Evolutionary conservation across 2,329 filamentous ascomycete species (phyloP), one percentile per base, ranked within the genome.

Genomic region (Phyllosticta citrichinensis): DNA sequence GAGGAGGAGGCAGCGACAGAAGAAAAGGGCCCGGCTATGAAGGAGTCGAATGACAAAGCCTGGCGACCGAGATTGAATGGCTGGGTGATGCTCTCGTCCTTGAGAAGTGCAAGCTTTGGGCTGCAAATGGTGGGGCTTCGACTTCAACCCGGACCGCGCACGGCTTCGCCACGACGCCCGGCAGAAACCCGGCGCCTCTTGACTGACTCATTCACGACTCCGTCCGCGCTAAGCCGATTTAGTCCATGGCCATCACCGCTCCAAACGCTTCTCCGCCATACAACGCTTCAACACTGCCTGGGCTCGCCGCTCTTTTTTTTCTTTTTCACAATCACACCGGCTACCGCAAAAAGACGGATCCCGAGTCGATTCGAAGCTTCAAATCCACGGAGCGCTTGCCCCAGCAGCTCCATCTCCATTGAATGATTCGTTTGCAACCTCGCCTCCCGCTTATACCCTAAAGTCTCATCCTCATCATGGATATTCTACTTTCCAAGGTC

Each of bases 401-500:
- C 17, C 12, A n/a, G 12, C 17, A 47, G 17, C 40, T 8, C 40
- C 40, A n/a, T 47, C 40, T 47, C 6, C 17, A n/a, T 8, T 47
- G 27, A 30, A 30, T 47, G 4, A 8, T n/a, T 8, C 12, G 14
- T 47, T n/a, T 40, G 35, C 35, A 17, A 8, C 5, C 40, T 47
- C 12, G 14, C 14, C 17, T n/a, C n/a, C 14, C 14, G 40, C 40
- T 14, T 47, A 30, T 47, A 6, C n/a, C 17, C 14, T n/a, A n/a
- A 19, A n/a, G 17, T n/a, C n/a, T 47, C 14, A 47, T 6, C 6
- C 3, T 63, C 71, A 80, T 68, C 62, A 95, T 96, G 91, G 91
- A 96, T 71, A 80, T 80, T 55, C 78, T 88, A 57, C 75, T 88
- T 53, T 75, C 78, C 57, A 84, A 84, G 71, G 84, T 87, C 20